These are phyloP conservation scores for Conticribra weissflogii DNA, from an alignment of 108 stramenopile species.

Conservation along the genomic window DNA sequence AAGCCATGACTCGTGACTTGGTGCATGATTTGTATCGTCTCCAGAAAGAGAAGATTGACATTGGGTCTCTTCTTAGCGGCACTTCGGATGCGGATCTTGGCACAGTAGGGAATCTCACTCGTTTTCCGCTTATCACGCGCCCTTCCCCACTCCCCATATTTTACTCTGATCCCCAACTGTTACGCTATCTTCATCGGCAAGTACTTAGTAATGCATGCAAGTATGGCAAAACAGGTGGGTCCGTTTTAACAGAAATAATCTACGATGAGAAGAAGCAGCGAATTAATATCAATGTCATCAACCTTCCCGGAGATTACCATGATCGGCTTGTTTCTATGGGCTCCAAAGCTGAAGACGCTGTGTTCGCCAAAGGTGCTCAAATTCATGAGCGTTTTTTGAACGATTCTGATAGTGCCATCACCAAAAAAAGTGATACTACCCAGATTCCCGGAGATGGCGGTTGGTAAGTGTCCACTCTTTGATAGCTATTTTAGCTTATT, in stretches of 20 bases:
- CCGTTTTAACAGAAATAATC: slow-evolving; percentile 44
- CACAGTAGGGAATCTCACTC: slow-evolving; percentile 28
- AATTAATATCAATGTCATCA: slow-evolving; percentile 59
- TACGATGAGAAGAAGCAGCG: slow-evolving; percentile 22
- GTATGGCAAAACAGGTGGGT: slow-evolving; percentile 60
- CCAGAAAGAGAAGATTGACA: slow-evolving; percentile 29
- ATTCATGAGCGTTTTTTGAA: slow-evolving; percentile 28
- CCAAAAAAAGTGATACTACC: slow-evolving; percentile 22
- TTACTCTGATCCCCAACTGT: slow-evolving; percentile 53
- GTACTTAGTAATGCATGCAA: slow-evolving; percentile 68
- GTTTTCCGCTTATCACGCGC: slow-evolving; percentile 37
- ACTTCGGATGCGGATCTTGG: not conserved
- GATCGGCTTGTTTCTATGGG: slow-evolving; percentile 49
- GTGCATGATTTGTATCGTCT: slow-evolving; percentile 51
- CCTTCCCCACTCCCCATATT: slow-evolving; percentile 55
- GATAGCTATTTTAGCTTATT: not conserved
- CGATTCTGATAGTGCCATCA: slow-evolving; percentile 15
- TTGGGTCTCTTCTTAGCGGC: slow-evolving; percentile 31
- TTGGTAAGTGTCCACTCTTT: slow-evolving; percentile 27
- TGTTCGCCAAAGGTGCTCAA: slow-evolving; percentile 50
- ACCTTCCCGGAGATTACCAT: slow-evolving; percentile 61
- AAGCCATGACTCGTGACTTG: slow-evolving; percentile 77
- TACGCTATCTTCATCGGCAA: slow-evolving; percentile 59
- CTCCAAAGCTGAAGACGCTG: slow-evolving; percentile 37
- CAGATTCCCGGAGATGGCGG: slow-evolving; percentile 60